These are phyloP conservation scores for Stagonosporopsis chrysanthemi DNA, from an alignment of 2,329 filamentous ascomycete species.

Conservation along the genomic window DNA sequence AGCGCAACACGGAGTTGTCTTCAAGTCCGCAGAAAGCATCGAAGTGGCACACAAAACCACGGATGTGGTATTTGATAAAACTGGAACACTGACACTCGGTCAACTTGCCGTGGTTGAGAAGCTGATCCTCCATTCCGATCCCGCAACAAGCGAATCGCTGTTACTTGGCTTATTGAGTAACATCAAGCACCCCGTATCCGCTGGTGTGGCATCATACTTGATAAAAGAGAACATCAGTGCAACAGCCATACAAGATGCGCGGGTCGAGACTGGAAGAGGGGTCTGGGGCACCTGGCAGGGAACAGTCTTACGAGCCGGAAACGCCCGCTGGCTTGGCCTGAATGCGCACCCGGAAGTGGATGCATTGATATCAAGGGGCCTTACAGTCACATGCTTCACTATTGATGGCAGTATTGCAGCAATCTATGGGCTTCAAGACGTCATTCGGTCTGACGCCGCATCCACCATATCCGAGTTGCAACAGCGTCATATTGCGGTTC, in stretches of 20 bases:
- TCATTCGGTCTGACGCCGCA: slow-evolving; percentile 59
- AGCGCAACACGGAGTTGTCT: slow-evolving; percentile 70
- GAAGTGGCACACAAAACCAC: slow-evolving; percentile 68
- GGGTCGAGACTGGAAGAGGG: slow-evolving; percentile 53
- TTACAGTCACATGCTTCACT: slow-evolving; percentile 61
- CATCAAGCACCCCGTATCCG: slow-evolving; percentile 62
- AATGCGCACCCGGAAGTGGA: slow-evolving; percentile 55
- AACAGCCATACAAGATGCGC: slow-evolving; percentile 29
- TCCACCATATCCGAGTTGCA: slow-evolving; percentile 61
- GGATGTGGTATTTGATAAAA: slow-evolving; percentile 82
- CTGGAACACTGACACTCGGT: slow-evolving; percentile 74
- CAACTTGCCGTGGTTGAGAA: slow-evolving; percentile 52
- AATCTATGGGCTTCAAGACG: slow-evolving; percentile 60
- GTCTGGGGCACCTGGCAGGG: slow-evolving; percentile 51
- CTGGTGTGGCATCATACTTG: slow-evolving; percentile 56
- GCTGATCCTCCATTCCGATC: slow-evolving; percentile 27
- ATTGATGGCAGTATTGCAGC: slow-evolving; percentile 54
- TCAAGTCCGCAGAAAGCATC: slow-evolving; percentile 70
- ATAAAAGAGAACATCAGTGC: slow-evolving; percentile 22
- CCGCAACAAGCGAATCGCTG: slow-evolving; percentile 15
- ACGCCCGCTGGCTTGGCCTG: slow-evolving; percentile 56
- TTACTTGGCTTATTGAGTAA: slow-evolving; percentile 52
- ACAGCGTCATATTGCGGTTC: slow-evolving; percentile 56
- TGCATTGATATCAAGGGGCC: slow-evolving; percentile 26
- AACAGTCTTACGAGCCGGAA: slow-evolving; percentile 54